phyloP scores from a whole-genome alignment of 2,329 filamentous ascomycete genomes.

The Diaporthe sp. region DNA sequence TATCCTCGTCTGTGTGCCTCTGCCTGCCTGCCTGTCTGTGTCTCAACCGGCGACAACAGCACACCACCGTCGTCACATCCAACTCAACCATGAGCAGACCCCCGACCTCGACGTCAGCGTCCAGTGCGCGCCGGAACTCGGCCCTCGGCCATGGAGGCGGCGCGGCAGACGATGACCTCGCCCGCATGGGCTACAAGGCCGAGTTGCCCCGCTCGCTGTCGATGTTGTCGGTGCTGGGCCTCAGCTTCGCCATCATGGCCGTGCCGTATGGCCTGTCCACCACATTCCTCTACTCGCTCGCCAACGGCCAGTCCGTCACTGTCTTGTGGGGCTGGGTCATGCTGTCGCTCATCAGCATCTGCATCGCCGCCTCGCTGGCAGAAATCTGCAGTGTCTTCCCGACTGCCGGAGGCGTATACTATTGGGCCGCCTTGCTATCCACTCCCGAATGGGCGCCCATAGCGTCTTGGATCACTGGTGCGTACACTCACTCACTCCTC shows the following conservation, averaged over 20 bases:
- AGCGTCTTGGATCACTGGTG: constrained; percentile 73
- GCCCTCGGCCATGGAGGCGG: neutral
- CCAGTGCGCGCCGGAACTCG: constrained; percentile 26
- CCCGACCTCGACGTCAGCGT: constrained; percentile 24
- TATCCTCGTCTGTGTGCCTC: neutral
- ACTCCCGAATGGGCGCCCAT: constrained; percentile 76
- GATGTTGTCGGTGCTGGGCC: constrained; percentile 76
- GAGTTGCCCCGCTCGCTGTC: constrained; percentile 76
- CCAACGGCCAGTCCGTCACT: constrained; percentile 77
- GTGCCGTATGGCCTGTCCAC: constrained; percentile 77
- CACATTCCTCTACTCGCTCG: constrained; percentile 76
- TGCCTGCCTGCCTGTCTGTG: too few relatives aligned
- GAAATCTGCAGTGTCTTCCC: constrained; percentile 80
- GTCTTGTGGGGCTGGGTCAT: constrained; percentile 79
- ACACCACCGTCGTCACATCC: neutral
- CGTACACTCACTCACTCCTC: neutral
- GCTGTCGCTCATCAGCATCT: constrained; percentile 73
- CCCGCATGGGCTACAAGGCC: constrained; percentile 76
- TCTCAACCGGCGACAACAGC: neutral
- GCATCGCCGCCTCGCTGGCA: constrained; percentile 75
- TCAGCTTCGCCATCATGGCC: constrained; percentile 82
- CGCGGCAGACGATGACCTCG: constrained; percentile 70
- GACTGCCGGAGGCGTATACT: constrained; percentile 78
- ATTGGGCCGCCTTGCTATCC: constrained; percentile 78
- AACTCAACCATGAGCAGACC: constrained; percentile 29